phyloP scores from a whole-genome alignment of 371 early-diverging fungal species.

The Actinomucor elegans region DNA sequence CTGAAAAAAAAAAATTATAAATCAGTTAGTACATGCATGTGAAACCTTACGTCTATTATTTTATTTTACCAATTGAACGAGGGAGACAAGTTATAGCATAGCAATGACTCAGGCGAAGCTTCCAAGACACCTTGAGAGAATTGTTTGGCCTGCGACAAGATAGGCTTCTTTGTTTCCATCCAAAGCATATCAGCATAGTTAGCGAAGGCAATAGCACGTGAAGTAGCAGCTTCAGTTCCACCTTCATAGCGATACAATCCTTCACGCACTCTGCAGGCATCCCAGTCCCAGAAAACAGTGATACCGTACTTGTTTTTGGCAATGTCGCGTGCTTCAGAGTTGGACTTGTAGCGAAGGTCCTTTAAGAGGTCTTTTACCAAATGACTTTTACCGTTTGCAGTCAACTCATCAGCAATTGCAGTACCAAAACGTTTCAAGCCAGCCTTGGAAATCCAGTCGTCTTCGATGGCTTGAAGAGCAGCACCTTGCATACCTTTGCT shows the following conservation, averaged over 20 bases:
- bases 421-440: constrained; percentile 81
- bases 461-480: constrained; percentile 84
- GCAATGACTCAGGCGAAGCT: constrained; percentile 60
- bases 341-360: constrained; percentile 68
- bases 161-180: constrained; percentile 98
- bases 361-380: constrained; percentile 54
- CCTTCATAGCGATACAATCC: constrained; percentile 96
- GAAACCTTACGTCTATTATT: background rate
- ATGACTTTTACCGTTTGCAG: constrained; percentile 46
- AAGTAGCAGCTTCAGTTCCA: constrained; percentile 89
- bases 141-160: constrained; percentile 88
- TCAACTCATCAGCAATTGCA: constrained; percentile 82
- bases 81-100: constrained; percentile 97
- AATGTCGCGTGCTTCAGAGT: constrained; percentile 79
- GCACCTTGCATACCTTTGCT: constrained; percentile 70
- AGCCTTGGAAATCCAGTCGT: constrained; percentile 86
- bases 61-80: constrained; percentile 95
- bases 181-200: constrained; percentile 94
- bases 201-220: constrained; percentile 88
- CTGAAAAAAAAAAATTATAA: constrained; percentile 19
- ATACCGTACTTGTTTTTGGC: constrained; percentile 77
- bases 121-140: constrained; percentile 83
- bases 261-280: constrained; percentile 90
- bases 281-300: constrained; percentile 92
- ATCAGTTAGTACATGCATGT: too few species aligned